Evolutionary conservation across 2,329 filamentous ascomycete species (phyloP).

Genomic region (Hypoxylon sp.): DNA sequence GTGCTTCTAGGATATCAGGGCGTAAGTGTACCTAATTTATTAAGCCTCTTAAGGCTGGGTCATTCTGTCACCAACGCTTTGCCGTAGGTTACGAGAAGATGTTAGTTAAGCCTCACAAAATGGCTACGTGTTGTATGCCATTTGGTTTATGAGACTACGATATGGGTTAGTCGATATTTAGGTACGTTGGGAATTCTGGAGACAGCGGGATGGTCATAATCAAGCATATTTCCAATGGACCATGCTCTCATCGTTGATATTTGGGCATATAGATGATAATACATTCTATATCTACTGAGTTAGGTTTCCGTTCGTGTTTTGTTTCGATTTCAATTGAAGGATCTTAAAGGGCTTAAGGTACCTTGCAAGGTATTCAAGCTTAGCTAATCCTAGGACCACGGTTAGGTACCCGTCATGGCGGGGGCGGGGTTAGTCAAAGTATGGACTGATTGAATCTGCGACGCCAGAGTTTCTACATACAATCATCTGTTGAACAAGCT

Average conservation of each 20-base stretch:
- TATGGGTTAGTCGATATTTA: neutral
- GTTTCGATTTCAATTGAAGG: neutral
- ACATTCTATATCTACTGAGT: neutral
- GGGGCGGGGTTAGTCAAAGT: constrained; percentile 34
- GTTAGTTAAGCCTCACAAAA: neutral
- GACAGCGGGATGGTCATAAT: neutral
- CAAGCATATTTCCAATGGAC: neutral
- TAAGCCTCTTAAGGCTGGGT: neutral
- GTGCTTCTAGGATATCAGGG: neutral
- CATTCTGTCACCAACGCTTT: neutral
- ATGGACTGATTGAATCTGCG: constrained; percentile 33
- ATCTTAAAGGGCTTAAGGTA: neutral
- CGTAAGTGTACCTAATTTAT: neutral
- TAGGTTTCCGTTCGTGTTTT: neutral
- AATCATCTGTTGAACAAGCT: neutral
- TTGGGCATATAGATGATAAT: neutral
- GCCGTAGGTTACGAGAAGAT: neutral
- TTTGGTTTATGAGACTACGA: constrained; percentile 5
- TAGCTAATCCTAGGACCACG: neutral
- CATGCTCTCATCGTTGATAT: neutral
- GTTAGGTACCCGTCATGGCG: constrained; percentile 28
- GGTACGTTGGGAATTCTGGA: neutral
- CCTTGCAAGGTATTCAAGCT: neutral
- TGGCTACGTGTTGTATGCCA: neutral
- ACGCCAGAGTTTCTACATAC: constrained; percentile 12